These are phyloP conservation scores for Pichia heedii DNA, from an alignment of 805 yeast genomes.

Conservation along the genomic window DNA sequence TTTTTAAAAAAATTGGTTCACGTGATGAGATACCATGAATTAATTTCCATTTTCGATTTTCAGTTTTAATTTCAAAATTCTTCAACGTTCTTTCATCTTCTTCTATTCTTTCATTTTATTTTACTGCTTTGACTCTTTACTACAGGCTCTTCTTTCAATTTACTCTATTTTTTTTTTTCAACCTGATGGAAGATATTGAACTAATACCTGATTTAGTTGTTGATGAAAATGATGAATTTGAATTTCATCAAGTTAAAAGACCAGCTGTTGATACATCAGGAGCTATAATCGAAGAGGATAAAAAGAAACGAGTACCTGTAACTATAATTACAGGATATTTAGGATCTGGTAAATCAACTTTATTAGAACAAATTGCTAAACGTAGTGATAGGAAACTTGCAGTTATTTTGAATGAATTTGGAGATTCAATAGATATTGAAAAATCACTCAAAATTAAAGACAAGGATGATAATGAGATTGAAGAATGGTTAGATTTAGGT, in stretches of 20 bases:
- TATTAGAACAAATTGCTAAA: constrained; percentile 64
- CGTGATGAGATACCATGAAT: no score
- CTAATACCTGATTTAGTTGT: constrained; percentile 23
- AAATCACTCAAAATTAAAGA: constrained; percentile 65
- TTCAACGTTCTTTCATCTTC: no score
- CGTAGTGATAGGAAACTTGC: constrained; percentile 72
- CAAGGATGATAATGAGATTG: constrained; percentile 45
- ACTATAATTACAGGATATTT: constrained; percentile 91
- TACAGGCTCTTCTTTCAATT: no score
- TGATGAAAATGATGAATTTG: constrained; percentile 19
- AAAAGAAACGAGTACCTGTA: constrained; percentile 59
- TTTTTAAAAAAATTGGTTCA: no score
- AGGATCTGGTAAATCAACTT: constrained; percentile 90
- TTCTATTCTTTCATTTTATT: no score
- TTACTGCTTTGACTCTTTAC: no score
- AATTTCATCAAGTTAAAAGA: constrained; percentile 12
- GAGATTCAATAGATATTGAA: constrained; percentile 85
- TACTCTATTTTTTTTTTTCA: no score
- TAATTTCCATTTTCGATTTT: no score
- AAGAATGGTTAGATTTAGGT: constrained; percentile 94
- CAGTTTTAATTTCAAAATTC: no score
- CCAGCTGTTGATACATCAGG: constrained; percentile 10
- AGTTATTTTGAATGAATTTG: constrained; percentile 85
- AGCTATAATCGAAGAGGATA: constrained; percentile 15
- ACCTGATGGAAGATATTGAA: constrained; percentile 9